Evolutionary conservation across 1,284 basidiomycete species (phyloP).

Genomic region (Rhodotorula glutinis): DNA sequence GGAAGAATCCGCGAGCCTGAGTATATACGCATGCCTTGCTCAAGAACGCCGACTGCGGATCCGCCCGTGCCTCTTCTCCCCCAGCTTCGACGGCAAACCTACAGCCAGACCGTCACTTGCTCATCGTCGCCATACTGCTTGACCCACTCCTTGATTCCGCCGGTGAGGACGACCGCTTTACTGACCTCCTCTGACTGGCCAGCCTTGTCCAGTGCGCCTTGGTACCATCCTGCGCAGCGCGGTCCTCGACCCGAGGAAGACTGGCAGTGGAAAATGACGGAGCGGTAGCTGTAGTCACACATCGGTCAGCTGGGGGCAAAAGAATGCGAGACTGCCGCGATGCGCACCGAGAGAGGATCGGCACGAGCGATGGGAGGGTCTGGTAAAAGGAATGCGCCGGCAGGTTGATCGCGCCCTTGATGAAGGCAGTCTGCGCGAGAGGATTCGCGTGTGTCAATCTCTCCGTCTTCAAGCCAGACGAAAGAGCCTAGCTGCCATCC

Average conservation of each 20-base stretch:
- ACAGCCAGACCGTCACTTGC: conserved; percentile 21
- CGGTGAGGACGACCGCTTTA: conserved; percentile 43
- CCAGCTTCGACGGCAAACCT: too few relatives aligned
- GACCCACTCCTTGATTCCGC: conserved; percentile 46
- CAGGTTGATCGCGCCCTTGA: conserved; percentile 48
- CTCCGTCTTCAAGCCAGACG: background rate
- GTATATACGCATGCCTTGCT: too few relatives aligned
- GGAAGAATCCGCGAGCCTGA: too few relatives aligned
- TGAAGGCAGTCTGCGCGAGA: conserved; percentile 35
- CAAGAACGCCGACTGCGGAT: too few relatives aligned
- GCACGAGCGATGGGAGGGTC: conserved; percentile 43
- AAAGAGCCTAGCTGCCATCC: too few relatives aligned
- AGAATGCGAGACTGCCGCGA: background rate
- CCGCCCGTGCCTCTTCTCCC: too few relatives aligned
- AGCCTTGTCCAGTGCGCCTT: conserved; percentile 43
- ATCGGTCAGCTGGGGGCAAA: too few relatives aligned
- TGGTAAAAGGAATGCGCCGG: conserved; percentile 49
- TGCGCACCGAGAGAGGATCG: conserved; percentile 40
- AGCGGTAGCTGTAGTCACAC: conserved; percentile 13
- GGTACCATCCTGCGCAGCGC: conserved; percentile 47
- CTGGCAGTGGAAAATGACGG: conserved; percentile 48
- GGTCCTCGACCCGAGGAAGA: conserved; percentile 45
- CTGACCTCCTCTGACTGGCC: conserved; percentile 8
- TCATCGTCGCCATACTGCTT: conserved; percentile 29
- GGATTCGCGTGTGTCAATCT: too few relatives aligned